These are phyloP conservation scores for Colletotrichum sp. DNA, from an alignment of 2,329 filamentous ascomycete genomes.

Conservation along the genomic window DNA sequence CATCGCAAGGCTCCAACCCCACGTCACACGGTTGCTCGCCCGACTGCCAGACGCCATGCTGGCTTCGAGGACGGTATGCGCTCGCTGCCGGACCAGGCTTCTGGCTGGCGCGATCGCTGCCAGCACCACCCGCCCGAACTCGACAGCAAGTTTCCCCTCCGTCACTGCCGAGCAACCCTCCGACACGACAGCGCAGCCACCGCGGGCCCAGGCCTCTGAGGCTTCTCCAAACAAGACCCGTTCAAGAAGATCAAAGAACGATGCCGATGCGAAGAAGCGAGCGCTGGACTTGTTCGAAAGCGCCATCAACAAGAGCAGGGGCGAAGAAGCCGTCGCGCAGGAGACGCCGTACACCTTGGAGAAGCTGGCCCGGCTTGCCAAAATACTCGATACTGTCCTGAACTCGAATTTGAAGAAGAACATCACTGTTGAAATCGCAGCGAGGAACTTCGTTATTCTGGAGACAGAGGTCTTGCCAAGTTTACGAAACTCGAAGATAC, in stretches of 20 bases:
- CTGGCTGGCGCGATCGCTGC: neutral
- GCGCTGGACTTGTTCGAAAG: slow-evolving; percentile 22
- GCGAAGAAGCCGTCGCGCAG: neutral
- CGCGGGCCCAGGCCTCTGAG: neutral
- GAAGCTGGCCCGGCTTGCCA: neutral
- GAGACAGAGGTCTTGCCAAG: neutral
- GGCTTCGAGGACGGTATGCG: slow-evolving; percentile 37
- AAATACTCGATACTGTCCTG: neutral
- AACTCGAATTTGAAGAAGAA: neutral
- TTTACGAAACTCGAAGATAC: neutral
- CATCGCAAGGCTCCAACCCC: neutral
- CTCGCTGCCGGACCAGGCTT: slow-evolving; percentile 32
- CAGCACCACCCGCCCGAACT: slow-evolving; percentile 1
- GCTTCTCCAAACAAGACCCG: neutral
- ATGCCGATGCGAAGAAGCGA: neutral
- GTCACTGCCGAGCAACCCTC: neutral
- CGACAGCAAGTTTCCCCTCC: slow-evolving; percentile 9
- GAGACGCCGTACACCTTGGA: neutral
- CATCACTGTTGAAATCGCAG: neutral
- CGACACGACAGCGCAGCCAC: neutral
- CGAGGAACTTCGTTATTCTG: neutral
- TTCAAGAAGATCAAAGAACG: neutral
- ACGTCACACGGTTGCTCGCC: neutral
- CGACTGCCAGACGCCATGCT: slow-evolving; percentile 31
- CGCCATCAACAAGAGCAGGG: slow-evolving; percentile 4